Evolutionary conservation across 2,329 filamentous ascomycete species (phyloP).

Genomic region (Phyllosticta capitalensis): DNA sequence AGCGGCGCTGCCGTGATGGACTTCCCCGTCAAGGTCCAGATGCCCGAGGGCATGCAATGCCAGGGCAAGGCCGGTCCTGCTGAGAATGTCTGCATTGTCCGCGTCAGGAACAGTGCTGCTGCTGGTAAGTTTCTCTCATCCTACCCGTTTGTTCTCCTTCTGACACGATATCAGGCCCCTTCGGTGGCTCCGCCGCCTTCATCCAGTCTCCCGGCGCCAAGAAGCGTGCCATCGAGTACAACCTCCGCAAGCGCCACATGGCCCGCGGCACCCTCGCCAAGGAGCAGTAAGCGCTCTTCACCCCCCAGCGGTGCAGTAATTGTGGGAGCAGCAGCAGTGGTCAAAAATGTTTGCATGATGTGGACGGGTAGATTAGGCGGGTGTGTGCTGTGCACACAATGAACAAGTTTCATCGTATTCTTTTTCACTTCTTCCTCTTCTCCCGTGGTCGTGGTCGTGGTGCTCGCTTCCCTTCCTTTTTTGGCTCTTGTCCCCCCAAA

Average conservation of each 20-base stretch:
- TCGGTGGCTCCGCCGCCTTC: constrained; percentile 58
- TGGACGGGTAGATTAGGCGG: background rate
- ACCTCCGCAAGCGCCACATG: constrained; percentile 29
- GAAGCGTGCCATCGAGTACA: constrained; percentile 54
- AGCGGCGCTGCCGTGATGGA: constrained; percentile 52
- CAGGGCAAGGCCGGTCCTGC: constrained; percentile 49
- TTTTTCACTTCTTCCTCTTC: background rate
- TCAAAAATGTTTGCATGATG: constrained; percentile 11
- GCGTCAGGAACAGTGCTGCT: constrained; percentile 51
- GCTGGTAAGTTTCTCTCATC: no score
- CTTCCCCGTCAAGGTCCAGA: constrained; percentile 55
- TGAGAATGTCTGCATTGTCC: constrained; percentile 54
- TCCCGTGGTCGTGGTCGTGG: background rate
- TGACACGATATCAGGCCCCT: constrained; percentile 44
- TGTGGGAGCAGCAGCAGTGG: constrained; percentile 10
- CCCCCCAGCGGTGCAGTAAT: constrained; percentile 2
- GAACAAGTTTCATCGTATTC: background rate
- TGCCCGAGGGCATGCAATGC: constrained; percentile 60
- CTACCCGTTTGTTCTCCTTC: no score
- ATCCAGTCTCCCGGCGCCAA: constrained; percentile 49
- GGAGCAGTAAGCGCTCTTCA: constrained; percentile 15
- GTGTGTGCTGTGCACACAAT: constrained; percentile 5
- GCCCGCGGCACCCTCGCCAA: constrained; percentile 26
- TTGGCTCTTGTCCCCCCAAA: background rate
- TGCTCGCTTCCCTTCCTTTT: background rate